Evolutionary conservation across 768 basidiomycete genomes (phyloP).

Genomic region (Boletus patriciae): DNA sequence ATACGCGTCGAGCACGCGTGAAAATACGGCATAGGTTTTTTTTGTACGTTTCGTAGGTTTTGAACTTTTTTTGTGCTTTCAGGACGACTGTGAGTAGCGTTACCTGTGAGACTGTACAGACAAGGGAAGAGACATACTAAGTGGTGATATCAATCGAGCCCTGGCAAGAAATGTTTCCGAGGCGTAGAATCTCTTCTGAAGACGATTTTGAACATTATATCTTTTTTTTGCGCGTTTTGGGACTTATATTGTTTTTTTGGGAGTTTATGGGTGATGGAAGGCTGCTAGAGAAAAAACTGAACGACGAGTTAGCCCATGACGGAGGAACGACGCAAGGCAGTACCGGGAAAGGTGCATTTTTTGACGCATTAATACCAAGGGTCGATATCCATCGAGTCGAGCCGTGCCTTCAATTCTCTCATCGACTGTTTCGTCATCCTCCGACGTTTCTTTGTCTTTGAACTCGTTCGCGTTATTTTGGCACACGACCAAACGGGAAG

Average conservation of each 20-base stretch:
- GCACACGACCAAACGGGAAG: conserved; percentile 19
- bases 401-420: conserved; percentile 10
- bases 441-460: conserved; percentile 4
- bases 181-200: background rate
- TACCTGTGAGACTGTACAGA: background rate
- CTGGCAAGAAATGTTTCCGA: background rate
- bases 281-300: background rate
- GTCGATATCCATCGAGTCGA: conserved; percentile 14
- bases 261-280: background rate
- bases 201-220: background rate
- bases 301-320: background rate
- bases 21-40: background rate
- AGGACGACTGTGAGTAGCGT: background rate
- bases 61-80: conserved; percentile 6
- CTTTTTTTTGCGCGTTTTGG: conserved; percentile 4
- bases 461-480: conserved; percentile 16
- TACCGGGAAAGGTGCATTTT: conserved; percentile 1
- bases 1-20: background rate
- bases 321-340: background rate
- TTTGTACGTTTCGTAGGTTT: conserved; percentile 1
- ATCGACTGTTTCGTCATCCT: conserved; percentile 9
- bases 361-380: conserved; percentile 1
- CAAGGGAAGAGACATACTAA: background rate
- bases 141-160: background rate
- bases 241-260: background rate